Evolutionary conservation across 73 alveolate genomes (phyloP).

Genomic region (Paraurostyla sp.): DNA sequence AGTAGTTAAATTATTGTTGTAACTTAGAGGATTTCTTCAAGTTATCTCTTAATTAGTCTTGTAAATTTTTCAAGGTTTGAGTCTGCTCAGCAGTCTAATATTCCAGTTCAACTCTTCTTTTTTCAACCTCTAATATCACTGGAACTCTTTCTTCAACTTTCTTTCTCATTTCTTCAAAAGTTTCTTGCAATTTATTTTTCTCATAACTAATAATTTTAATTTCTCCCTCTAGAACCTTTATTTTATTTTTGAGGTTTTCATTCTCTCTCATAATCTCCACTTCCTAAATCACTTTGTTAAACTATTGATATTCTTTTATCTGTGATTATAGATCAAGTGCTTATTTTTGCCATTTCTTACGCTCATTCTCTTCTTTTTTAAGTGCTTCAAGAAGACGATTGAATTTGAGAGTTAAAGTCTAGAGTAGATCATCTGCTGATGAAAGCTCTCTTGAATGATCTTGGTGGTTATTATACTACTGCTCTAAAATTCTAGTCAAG

Average conservation of each 20-base stretch:
- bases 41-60: conserved; percentile 37
- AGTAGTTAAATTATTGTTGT: neutral
- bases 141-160: conserved; percentile 65
- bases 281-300: neutral
- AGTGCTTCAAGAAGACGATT: conserved; percentile 16
- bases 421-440: conserved; percentile 28
- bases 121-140: conserved; percentile 47
- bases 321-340: neutral
- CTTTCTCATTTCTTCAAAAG: conserved; percentile 43
- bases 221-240: conserved; percentile 1
- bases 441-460: too few relatives aligned
- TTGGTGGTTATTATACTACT: neutral
- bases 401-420: conserved; percentile 18
- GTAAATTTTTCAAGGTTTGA: neutral
- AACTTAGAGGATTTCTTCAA: neutral
- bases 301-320: neutral
- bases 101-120: conserved; percentile 44
- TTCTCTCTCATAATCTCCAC: conserved; percentile 27
- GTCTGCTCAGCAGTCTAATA: neutral
- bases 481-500: neutral
- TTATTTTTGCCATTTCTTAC: neutral
- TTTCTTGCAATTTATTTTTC: neutral
- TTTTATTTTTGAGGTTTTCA: conserved; percentile 6
- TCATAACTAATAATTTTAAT: neutral
- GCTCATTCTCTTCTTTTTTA: neutral